These are phyloP conservation scores for Ogataea trehalophila DNA, from an alignment of 805 yeast genomes.

Conservation along the genomic window DNA sequence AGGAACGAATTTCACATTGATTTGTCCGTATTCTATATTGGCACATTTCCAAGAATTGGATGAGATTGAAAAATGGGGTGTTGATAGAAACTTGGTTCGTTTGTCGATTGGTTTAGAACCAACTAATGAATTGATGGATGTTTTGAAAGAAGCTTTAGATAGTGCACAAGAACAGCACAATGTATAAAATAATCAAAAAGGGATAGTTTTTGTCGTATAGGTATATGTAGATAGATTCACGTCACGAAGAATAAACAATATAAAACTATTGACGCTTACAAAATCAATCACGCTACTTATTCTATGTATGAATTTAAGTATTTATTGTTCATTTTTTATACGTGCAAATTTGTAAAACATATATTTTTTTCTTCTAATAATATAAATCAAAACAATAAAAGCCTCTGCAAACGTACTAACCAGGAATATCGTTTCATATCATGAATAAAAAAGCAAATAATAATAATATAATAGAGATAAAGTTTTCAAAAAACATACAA, in stretches of 20 bases:
- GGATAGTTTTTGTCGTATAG: background rate
- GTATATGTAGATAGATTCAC: background rate
- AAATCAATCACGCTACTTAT: no score
- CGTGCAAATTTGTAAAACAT: no score
- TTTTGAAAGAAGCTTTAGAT: slow-evolving; percentile 50
- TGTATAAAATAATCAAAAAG: slow-evolving; percentile 4
- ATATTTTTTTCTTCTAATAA: background rate
- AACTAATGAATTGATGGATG: slow-evolving; percentile 45
- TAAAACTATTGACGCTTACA: no score
- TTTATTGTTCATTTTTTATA: no score
- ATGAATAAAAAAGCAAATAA: slow-evolving; percentile 1
- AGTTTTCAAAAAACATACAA: background rate
- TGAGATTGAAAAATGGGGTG: slow-evolving; percentile 76
- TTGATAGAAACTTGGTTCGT: slow-evolving; percentile 71
- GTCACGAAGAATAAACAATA: no score
- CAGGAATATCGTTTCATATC: slow-evolving; percentile 2
- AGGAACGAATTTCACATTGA: slow-evolving; percentile 85
- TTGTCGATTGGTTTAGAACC: slow-evolving; percentile 85
- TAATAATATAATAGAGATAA: background rate
- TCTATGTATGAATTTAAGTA: no score
- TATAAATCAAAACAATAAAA: background rate
- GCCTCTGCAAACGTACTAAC: background rate
- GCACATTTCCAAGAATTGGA: slow-evolving; percentile 83
- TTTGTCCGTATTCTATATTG: slow-evolving; percentile 83
- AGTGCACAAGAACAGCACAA: slow-evolving; percentile 35